Evolutionary conservation across 2,329 filamentous ascomycete species (phyloP), one percentile per base, ranked within the genome.

Genomic region (Hypoxylon sp.): DNA sequence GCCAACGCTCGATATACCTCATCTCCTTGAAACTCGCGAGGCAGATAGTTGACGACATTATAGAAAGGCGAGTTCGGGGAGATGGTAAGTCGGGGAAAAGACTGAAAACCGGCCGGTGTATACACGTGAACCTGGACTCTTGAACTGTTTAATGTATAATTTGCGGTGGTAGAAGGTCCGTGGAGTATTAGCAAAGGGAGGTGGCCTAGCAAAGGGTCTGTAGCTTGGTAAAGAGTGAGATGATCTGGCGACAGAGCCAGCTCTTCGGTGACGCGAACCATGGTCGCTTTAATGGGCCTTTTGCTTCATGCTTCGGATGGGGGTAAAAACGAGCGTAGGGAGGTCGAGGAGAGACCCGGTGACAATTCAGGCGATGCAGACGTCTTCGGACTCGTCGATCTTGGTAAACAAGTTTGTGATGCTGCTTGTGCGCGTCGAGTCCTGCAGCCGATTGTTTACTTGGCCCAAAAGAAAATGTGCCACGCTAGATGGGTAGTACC

Each of bases 111-210:
- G 70, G 93, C 94, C 2, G 93, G 89, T 66, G 92, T 92, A 81
- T 96, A 93, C 79, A 99, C 88, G 80, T 98, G 96, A 70, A 96
- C 88, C 82, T 98, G 95, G 72, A 98, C 94, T 79, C 96, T 91
- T 68, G 95, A 97, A 81, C 91, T 95, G 80, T 93, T 96, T 75
- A 90, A 88, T 51, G 89, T 93, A 71, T 91, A 91, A 80, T 97
- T 96, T 74, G 92, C 90, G 45, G 93, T 96, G 29, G 94, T 94
- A 48, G 95, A 95, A 14, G 94, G 88, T 12, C 95, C 95, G 79
- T 97, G 93, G 84, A 98, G 97, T 78, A 97, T 86, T 72, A 98
- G 85, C 73, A 98, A 85, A 54, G 94, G 89, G 68, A 94, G 85
- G 81, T 94, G 87, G 79, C 90, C 90, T 61, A 96, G 90, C 70